Evolutionary conservation across 2,329 filamentous ascomycete species (phyloP).

Genomic region (Dendrostoma leiphaemia): DNA sequence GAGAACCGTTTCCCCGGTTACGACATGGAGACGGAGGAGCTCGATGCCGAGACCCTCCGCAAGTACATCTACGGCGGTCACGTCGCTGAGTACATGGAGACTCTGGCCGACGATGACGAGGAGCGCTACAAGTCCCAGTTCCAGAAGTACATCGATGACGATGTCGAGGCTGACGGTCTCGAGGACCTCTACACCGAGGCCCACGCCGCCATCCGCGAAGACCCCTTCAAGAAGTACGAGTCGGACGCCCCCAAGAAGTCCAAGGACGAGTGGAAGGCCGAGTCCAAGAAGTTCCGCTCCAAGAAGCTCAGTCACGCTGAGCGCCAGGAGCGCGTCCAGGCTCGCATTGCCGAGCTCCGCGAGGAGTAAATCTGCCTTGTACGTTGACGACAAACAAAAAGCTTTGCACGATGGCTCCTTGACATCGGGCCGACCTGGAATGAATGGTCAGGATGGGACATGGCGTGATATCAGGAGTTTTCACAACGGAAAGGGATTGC

Average conservation of each 20-base stretch:
- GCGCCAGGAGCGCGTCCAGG: slow-evolving; percentile 80
- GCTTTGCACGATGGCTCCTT: slow-evolving; percentile 8
- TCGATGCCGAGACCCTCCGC: slow-evolving; percentile 93
- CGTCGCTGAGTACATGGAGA: slow-evolving; percentile 99
- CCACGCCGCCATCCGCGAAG: slow-evolving; percentile 94
- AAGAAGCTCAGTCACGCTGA: slow-evolving; percentile 79
- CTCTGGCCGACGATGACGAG: slow-evolving; percentile 98
- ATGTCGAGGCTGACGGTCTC: slow-evolving; percentile 91
- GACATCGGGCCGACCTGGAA: slow-evolving; percentile 8
- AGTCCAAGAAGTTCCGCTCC: slow-evolving; percentile 85
- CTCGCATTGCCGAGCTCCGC: slow-evolving; percentile 83
- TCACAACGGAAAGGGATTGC: slow-evolving; percentile 17
- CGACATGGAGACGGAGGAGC: slow-evolving; percentile 97
- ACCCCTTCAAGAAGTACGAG: slow-evolving; percentile 93
- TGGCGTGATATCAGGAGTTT: slow-evolving; percentile 18
- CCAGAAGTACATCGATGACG: slow-evolving; percentile 95
- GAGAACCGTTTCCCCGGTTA: slow-evolving; percentile 99
- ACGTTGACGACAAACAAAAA: slow-evolving; percentile 1
- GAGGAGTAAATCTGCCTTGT: slow-evolving; percentile 37
- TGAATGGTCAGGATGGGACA: slow-evolving; percentile 17
- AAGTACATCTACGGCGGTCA: slow-evolving; percentile 99
- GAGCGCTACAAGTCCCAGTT: slow-evolving; percentile 99
- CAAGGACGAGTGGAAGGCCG: slow-evolving; percentile 96
- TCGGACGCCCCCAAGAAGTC: slow-evolving; percentile 78
- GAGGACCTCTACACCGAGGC: slow-evolving; percentile 96